These are phyloP conservation scores for Aspergillus nomiae DNA, from an alignment of 2,329 filamentous ascomycete species.

Conservation along the genomic window DNA sequence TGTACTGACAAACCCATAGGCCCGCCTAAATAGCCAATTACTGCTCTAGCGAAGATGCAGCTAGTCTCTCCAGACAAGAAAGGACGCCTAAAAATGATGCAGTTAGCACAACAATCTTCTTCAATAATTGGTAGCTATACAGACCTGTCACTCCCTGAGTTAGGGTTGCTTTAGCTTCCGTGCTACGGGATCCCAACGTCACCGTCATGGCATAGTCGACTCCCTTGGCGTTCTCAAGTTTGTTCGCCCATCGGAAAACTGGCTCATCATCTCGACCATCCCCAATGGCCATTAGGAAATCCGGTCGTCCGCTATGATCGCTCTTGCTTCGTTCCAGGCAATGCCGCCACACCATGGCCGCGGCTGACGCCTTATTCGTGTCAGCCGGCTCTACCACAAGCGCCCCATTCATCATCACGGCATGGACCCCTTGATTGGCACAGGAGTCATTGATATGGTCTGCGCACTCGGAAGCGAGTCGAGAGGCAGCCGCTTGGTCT, in stretches of 20 bases:
- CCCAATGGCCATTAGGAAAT: constrained; percentile 87
- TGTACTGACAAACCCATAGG: not conserved
- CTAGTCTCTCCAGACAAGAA: constrained; percentile 56
- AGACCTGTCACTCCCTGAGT: constrained; percentile 90
- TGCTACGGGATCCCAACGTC: constrained; percentile 83
- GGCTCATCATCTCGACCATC: constrained; percentile 93
- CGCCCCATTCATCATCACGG: constrained; percentile 75
- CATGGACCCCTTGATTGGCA: constrained; percentile 78
- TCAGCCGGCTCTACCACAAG: constrained; percentile 83
- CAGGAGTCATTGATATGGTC: constrained; percentile 96
- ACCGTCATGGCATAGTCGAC: constrained; percentile 78
- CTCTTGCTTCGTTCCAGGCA: constrained; percentile 60
- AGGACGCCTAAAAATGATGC: constrained; percentile 47
- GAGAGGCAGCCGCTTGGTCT: constrained; percentile 71
- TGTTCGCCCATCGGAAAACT: constrained; percentile 92
- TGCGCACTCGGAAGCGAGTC: constrained; percentile 85
- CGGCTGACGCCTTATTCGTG: constrained; percentile 85
- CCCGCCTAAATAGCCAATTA: not conserved
- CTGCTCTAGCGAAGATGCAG: constrained; percentile 29
- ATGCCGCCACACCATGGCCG: constrained; percentile 69
- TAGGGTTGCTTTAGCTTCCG: constrained; percentile 79
- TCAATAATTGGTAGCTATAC: constrained; percentile 32
- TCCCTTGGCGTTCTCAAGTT: constrained; percentile 60
- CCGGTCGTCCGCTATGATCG: constrained; percentile 52
- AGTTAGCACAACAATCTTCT: constrained; percentile 12